Base-by-base conservation (phyloP, 805 yeast species). In the Candida stauntonica region DNA sequence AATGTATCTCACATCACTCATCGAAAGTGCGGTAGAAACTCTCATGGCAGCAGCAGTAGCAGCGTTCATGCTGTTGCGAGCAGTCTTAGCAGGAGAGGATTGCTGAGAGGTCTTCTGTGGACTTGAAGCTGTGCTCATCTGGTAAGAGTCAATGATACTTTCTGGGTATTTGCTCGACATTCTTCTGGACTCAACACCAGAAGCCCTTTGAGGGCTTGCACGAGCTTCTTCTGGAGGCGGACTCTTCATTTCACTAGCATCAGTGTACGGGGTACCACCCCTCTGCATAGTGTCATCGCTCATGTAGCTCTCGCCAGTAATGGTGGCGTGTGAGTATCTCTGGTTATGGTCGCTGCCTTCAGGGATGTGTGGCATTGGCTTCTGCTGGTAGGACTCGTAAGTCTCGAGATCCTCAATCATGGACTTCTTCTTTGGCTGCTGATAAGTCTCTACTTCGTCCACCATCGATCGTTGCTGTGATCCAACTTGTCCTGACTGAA, bases 111-210 rank as follows among this genome's bases (percentile, higher is more conserved):
- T 15, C 33, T 35, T 39, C 18, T 35, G 37, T 5, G 47, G 44
- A 18, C 41, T 38, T 7, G 41, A 36, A 18, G 32, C 21, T 8
- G n/a, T 33, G 17, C 45, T 47, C 35, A 40, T 24, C 43, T 39
- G 41, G 16, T 53, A 53, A 3, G 50, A 41, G 18, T 53, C 58
- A 32, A 53, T 49, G 19, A 55, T 51, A 33, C 55, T 50, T 5
- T 48, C 54, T 9, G 57, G 50, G 34, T 51, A 51, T 38, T 43
- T 44, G 33, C 26, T 38, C 2, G 47, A 37, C 16, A 16, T 19
- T 26, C 41, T 37, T 27, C 28, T 36, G 33, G 21, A 19, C 8
- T 15, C 35, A 15, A 5, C 13, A 17, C 13, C 26, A 28, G 27
- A 14, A 15, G 20, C 21, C 35, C 18, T 31, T 13, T 26, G 29